These are phyloP conservation scores for Hypomontagnella monticulosa DNA, from an alignment of 495 filamentous ascomycete species.

Conservation along the genomic window DNA sequence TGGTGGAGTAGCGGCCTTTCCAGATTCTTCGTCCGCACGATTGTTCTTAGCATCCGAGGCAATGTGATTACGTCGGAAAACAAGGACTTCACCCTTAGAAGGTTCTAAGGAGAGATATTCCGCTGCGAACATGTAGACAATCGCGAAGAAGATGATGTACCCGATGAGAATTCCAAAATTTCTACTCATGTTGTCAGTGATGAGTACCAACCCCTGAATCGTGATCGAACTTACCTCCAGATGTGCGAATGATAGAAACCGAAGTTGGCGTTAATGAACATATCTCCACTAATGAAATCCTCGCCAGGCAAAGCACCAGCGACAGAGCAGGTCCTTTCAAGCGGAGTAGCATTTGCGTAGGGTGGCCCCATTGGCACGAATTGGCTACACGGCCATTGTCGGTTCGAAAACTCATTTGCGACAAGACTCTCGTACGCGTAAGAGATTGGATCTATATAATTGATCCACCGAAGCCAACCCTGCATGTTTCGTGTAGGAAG, in stretches of 20 bases:
- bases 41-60: conserved; percentile 12
- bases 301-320: conserved; percentile 70
- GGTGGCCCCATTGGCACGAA: conserved; percentile 65
- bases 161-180: conserved; percentile 83
- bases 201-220: too few relatives aligned
- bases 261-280: conserved; percentile 69
- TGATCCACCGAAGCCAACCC: conserved; percentile 84
- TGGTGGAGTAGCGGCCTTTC: conserved; percentile 53
- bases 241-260: conserved; percentile 68
- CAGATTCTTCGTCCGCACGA: conserved; percentile 49
- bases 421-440: conserved; percentile 80
- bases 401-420: conserved; percentile 83
- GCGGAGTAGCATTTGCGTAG: conserved; percentile 57
- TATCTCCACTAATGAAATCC: conserved; percentile 67
- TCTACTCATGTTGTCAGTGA: conserved; percentile 63
- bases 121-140: conserved; percentile 71
- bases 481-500: conserved; percentile 79
- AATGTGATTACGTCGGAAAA: conserved; percentile 62
- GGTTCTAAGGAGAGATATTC: conserved; percentile 78
- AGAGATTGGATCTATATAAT: conserved; percentile 81
- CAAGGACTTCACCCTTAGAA: conserved; percentile 88
- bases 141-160: conserved; percentile 73
- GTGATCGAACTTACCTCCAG: conserved; percentile 63
- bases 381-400: conserved; percentile 69
- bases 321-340: conserved; percentile 65